Conservation (phyloP, 2,329 filamentous ascomycete genomes). For the Mycocentrospora acerina region DNA sequence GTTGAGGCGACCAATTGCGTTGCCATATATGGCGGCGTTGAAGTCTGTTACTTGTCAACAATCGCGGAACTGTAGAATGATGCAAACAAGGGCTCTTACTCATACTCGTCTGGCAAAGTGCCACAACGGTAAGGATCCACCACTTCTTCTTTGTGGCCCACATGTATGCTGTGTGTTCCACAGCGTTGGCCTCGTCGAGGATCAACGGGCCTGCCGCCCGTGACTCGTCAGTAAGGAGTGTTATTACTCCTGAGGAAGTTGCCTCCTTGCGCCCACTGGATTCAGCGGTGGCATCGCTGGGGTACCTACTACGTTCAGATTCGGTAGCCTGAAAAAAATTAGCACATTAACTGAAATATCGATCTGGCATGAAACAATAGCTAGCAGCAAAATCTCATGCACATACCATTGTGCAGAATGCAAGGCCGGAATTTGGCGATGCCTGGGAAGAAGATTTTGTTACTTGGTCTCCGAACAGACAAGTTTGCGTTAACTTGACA, state of each 20-base stretch:
- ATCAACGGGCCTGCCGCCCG: slow-evolving; percentile 3
- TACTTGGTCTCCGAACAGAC: no score
- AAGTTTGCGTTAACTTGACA: no score
- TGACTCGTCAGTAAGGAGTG: slow-evolving; percentile 1
- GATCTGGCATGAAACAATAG: no score
- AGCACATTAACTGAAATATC: slow-evolving; percentile 1
- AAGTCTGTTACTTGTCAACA: slow-evolving; percentile 46
- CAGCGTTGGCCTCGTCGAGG: slow-evolving; percentile 20
- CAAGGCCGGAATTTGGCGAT: no score
- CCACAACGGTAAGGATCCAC: slow-evolving; percentile 55
- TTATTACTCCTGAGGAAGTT: slow-evolving; percentile 4
- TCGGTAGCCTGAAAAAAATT: neutral
- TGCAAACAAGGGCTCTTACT: slow-evolving; percentile 44
- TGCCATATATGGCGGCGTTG: slow-evolving; percentile 59
- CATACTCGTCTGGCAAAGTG: slow-evolving; percentile 55
- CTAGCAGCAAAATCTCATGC: no score
- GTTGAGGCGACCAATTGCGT: slow-evolving; percentile 53
- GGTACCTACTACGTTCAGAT: slow-evolving; percentile 3
- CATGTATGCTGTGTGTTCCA: slow-evolving; percentile 44
- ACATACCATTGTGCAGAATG: no score
- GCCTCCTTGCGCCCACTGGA: slow-evolving; percentile 4
- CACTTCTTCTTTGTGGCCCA: slow-evolving; percentile 55
- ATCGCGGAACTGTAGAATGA: slow-evolving; percentile 37
- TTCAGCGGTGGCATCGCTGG: slow-evolving; percentile 6
- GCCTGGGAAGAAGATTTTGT: no score